phyloP scores from a whole-genome alignment of 192 early-diverging fungal genomes.

The Coemansia sp. region DNA sequence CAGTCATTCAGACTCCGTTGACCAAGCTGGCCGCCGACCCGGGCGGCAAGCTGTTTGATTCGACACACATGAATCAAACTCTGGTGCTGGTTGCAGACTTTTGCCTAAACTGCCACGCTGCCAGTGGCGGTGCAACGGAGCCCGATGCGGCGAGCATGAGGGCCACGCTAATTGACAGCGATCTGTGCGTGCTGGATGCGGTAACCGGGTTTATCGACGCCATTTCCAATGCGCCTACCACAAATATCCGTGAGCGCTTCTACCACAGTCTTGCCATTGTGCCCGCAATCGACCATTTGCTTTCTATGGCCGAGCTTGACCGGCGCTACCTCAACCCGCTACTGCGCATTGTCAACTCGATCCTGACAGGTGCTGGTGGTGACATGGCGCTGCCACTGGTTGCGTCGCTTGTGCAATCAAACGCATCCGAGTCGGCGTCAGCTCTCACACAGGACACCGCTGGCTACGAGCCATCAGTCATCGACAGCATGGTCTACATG shows the following conservation, averaged over 20 bases:
- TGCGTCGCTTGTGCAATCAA: no score
- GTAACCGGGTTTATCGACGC: slow-evolving; percentile 13
- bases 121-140: neutral
- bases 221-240: neutral
- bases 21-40: slow-evolving; percentile 12
- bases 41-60: slow-evolving; percentile 40
- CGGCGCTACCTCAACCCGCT: slow-evolving; percentile 27
- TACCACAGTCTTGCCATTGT: slow-evolving; percentile 12
- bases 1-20: slow-evolving; percentile 1
- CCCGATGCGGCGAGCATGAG: neutral
- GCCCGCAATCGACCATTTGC: slow-evolving; percentile 18
- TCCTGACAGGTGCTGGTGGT: neutral
- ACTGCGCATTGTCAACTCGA: slow-evolving; percentile 10
- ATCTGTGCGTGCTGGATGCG: slow-evolving; percentile 22
- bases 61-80: slow-evolving; percentile 25
- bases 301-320: slow-evolving; percentile 16
- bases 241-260: neutral
- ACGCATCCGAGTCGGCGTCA: no score
- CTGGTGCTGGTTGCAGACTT: slow-evolving; percentile 27
- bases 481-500: slow-evolving; percentile 23
- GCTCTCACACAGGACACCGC: no score
- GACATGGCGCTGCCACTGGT: slow-evolving; percentile 7
- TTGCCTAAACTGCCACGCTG: slow-evolving; percentile 32
- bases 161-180: neutral
- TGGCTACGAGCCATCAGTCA: slow-evolving; percentile 1